phyloP scores from a whole-genome alignment of 108 stramenopile species.

The Schizochytrium sp. region DNA sequence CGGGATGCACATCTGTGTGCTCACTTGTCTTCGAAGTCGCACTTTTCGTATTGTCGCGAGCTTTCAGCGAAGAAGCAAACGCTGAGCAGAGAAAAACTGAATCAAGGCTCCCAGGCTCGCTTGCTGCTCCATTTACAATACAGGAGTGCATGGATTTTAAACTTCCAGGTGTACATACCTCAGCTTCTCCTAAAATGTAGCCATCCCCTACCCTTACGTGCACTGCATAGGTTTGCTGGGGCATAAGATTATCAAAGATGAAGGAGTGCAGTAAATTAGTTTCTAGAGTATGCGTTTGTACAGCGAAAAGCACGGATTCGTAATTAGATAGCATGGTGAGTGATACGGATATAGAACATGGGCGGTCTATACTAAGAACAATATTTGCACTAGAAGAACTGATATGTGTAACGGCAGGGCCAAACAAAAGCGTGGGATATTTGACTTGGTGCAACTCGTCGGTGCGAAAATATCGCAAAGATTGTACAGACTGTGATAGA shows the following conservation, averaged over 20 bases:
- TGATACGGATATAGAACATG: not conserved
- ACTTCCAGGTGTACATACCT: not conserved
- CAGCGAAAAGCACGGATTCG: not conserved
- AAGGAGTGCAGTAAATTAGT: not conserved
- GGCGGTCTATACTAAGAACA: not conserved
- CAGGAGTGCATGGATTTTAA: not conserved
- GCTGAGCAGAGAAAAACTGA: not conserved
- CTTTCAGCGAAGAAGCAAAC: not conserved
- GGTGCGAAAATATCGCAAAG: slow-evolving; percentile 8
- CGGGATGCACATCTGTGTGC: too few relatives aligned
- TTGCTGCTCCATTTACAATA: not conserved
- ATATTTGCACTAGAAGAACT: not conserved
- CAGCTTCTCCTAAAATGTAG: not conserved
- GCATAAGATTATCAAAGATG: too few relatives aligned
- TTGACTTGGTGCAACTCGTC: slow-evolving; percentile 8
- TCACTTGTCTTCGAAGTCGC: too few relatives aligned
- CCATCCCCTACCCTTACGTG: not conserved
- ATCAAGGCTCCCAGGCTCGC: not conserved
- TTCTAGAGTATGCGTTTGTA: not conserved
- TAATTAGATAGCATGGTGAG: not conserved
- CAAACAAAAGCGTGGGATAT: not conserved
- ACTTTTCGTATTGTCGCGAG: not conserved
- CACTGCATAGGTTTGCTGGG: too few relatives aligned
- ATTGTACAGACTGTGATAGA: not conserved
- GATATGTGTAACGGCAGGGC: not conserved